Evolutionary conservation across 2,329 filamentous ascomycete genomes (phyloP).

Genomic region (Penicillium janthinellum): DNA sequence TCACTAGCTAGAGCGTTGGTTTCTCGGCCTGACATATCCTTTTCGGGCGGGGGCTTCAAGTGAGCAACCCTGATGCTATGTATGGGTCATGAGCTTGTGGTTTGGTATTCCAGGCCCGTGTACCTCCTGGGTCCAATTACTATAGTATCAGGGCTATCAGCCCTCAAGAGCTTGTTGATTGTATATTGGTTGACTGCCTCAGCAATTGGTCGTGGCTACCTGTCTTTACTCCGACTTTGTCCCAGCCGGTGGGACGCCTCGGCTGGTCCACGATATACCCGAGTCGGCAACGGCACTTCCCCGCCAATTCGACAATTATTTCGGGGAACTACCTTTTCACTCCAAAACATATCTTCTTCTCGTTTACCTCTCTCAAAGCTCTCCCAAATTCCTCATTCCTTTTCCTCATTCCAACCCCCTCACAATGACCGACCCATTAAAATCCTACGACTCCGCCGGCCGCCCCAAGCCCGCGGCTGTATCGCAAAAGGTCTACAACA

Average conservation of each 20-base stretch:
- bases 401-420: neutral
- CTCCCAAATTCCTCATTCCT: neutral
- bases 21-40: too few species aligned
- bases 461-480: conserved; percentile 44
- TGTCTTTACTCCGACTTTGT: too few species aligned
- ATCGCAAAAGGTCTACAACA: conserved; percentile 67
- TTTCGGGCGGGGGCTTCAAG: too few species aligned
- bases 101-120: too few species aligned
- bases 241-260: neutral
- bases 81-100: too few species aligned
- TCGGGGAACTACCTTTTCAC: neutral
- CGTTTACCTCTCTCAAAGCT: neutral
- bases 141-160: too few species aligned
- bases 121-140: too few species aligned
- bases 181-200: too few species aligned
- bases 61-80: too few species aligned
- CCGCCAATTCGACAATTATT: neutral
- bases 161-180: too few species aligned
- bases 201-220: neutral
- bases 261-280: conserved; percentile 1
- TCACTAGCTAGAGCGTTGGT: too few species aligned
- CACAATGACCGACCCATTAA: conserved; percentile 40
- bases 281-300: neutral
- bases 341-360: neutral
- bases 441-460: conserved; percentile 36